Conservation (phyloP, 164 flowering plant genomes). For the Annona squamosa region DNA sequence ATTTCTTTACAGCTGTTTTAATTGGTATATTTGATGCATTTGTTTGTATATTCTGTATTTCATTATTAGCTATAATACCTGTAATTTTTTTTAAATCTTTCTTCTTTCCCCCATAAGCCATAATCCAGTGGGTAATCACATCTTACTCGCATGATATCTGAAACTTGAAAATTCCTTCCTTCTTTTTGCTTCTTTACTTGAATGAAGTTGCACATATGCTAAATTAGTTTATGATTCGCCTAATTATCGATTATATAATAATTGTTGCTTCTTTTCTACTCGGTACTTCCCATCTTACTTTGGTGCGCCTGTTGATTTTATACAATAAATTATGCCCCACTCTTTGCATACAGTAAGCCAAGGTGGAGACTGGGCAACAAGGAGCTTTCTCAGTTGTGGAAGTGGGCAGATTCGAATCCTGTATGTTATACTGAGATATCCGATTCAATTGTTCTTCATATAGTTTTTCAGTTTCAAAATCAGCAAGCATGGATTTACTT, state of each 20-base stretch:
- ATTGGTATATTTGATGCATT: too few species aligned
- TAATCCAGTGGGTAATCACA: too few species aligned
- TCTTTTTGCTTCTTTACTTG: too few species aligned
- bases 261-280: neutral
- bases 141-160: too few species aligned
- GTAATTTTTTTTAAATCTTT: too few species aligned
- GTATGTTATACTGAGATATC: conserved; percentile 25
- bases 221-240: neutral
- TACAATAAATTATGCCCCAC: neutral
- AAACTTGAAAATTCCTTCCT: too few species aligned
- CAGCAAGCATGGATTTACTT: neutral
- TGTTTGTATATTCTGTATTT: too few species aligned
- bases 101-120: too few species aligned
- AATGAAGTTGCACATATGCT: too few species aligned
- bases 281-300: neutral
- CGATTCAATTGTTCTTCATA: neutral
- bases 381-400: conserved; percentile 96
- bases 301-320: neutral
- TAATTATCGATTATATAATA: neutral
- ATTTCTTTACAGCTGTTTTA: too few species aligned
- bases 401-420: conserved; percentile 94
- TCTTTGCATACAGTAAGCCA: conserved; percentile 43
- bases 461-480: neutral
- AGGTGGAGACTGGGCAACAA: conserved; percentile 94
- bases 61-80: too few species aligned